Conservation (phyloP, 2,329 filamentous ascomycete species). For the Endoconidiophora laricicola region DNA sequence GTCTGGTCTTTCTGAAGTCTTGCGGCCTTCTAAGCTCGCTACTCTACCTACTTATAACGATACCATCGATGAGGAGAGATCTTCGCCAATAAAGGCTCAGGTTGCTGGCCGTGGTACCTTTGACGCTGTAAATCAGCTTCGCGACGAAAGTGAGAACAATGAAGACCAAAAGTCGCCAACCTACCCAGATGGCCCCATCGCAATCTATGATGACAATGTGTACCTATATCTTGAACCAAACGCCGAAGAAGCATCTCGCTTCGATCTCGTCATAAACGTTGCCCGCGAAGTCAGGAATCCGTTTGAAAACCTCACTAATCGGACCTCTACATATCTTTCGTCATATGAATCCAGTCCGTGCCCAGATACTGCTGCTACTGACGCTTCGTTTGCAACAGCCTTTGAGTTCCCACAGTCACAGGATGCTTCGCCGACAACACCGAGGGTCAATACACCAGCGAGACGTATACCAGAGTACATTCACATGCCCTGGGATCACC, state of each 20-base stretch:
- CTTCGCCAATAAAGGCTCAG: conserved; percentile 42
- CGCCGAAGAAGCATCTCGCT: conserved; percentile 56
- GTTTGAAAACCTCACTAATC: conserved; percentile 25
- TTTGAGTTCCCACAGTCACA: conserved; percentile 16
- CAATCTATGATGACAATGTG: conserved; percentile 63
- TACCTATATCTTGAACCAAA: conserved; percentile 69
- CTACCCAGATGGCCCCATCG: conserved; percentile 67
- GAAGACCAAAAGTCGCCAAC: conserved; percentile 68
- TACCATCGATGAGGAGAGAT: conserved; percentile 32
- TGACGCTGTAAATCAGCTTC: conserved; percentile 28
- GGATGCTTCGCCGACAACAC: conserved; percentile 34
- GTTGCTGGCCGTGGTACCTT: conserved; percentile 42
- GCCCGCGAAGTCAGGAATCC: conserved; percentile 69
- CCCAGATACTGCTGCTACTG: conserved; percentile 39
- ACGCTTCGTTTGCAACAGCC: conserved; percentile 27
- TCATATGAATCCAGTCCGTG: conserved; percentile 25
- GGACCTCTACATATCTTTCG: conserved; percentile 9
- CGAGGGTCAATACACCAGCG: conserved; percentile 33
- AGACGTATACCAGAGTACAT: conserved; percentile 55
- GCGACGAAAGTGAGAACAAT: conserved; percentile 51
- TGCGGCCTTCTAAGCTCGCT: conserved; percentile 33
- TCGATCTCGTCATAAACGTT: conserved; percentile 74
- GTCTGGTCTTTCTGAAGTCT: conserved; percentile 40
- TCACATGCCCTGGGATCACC: conserved; percentile 77
- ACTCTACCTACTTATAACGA: conserved; percentile 14